Percentiles rank a stretch among this genome's conserved stretches.
phyloP scores from a whole-genome alignment of 2,329 filamentous ascomycete genomes.

The Stagonosporopsis vannaccii region DNA sequence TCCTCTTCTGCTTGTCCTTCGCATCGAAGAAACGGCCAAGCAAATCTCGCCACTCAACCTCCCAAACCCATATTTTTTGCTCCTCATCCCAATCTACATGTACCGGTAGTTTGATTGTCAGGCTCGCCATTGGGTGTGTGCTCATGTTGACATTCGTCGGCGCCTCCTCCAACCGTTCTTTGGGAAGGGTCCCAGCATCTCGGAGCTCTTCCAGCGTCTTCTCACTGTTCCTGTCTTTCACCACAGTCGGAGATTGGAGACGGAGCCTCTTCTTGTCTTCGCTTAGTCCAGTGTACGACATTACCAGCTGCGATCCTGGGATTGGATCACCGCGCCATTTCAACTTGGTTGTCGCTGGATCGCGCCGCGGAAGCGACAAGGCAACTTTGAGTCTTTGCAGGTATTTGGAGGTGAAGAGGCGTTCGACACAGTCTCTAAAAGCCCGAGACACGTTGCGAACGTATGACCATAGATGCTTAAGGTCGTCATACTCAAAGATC shows the following conservation, averaged over 20 bases:
- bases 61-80: constrained; percentile 29
- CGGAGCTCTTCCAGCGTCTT: constrained; percentile 26
- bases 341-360: constrained; percentile 23
- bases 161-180: constrained; percentile 28
- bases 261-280: constrained; percentile 1
- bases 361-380: constrained; percentile 29
- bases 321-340: constrained; percentile 23
- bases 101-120: constrained; percentile 13
- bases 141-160: constrained; percentile 27
- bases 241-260: constrained; percentile 19
- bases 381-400: constrained; percentile 22
- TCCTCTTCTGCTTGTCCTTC: constrained; percentile 18
- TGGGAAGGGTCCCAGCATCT: constrained; percentile 13
- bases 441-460: constrained; percentile 27
- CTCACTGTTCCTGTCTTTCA: constrained; percentile 5
- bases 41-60: constrained; percentile 28
- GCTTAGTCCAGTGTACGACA: constrained; percentile 15
- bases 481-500: constrained; percentile 23
- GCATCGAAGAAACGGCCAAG: constrained; percentile 25
- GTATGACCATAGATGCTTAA: constrained; percentile 27
- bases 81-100: constrained; percentile 28
- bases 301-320: constrained; percentile 18
- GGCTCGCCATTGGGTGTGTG: constrained; percentile 21
- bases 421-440: constrained; percentile 27
- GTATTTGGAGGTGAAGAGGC: constrained; percentile 24